A percentile compares a stretch with the other conserved stretches of the same genome.
phyloP scores from a whole-genome alignment of 148 eudicot genomes.

The Arctostaphylos glauca region DNA sequence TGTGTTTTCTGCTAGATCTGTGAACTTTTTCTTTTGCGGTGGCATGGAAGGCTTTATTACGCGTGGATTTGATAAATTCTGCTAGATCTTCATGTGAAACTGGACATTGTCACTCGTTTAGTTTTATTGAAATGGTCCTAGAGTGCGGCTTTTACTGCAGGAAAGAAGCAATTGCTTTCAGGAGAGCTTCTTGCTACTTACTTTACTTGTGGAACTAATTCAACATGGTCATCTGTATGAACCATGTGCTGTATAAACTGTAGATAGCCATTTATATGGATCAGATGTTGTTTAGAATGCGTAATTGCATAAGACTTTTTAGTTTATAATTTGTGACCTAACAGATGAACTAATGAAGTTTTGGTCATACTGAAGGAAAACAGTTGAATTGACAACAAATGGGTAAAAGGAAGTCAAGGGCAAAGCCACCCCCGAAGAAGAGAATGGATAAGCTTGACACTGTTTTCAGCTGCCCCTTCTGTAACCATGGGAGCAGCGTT shows the following conservation, averaged over 20 bases:
- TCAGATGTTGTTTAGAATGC: background rate
- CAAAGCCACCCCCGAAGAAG: constrained; percentile 92
- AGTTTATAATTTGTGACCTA: background rate
- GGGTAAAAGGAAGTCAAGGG: constrained; percentile 94
- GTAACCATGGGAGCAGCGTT: constrained; percentile 84
- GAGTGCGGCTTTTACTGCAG: background rate
- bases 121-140: background rate
- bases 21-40: too few species aligned
- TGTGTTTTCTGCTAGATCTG: background rate
- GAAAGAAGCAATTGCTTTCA: background rate
- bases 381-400: constrained; percentile 28
- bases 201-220: background rate
- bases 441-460: constrained; percentile 87
- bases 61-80: background rate
- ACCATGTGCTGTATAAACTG: background rate
- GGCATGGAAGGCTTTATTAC: background rate
- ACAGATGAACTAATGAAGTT: constrained; percentile 1
- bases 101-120: background rate
- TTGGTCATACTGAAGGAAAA: constrained; percentile 1
- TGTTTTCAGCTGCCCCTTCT: constrained; percentile 88
- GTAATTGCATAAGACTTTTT: background rate
- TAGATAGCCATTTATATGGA: background rate
- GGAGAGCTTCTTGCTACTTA: background rate
- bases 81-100: background rate
- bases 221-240: background rate